phyloP scores from a whole-genome alignment of 2,329 filamentous ascomycete species.

The Herpotrichia juniperi region DNA sequence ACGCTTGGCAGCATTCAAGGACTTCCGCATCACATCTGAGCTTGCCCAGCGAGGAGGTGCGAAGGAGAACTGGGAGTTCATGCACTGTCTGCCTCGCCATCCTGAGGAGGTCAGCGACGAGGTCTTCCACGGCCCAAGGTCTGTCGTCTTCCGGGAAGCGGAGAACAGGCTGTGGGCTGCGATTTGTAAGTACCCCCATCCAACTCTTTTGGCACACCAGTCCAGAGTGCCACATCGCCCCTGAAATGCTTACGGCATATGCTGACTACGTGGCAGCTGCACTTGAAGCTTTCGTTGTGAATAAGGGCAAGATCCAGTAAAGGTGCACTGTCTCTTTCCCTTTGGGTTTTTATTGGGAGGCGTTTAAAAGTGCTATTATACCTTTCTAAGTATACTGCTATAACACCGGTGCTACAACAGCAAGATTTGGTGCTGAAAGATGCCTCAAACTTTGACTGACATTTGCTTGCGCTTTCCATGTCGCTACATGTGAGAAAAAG shows the following conservation, averaged over 20 bases:
- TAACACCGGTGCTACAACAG: background rate
- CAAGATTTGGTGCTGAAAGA: too few species aligned
- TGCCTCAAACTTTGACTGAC: too few species aligned
- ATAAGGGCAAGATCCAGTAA: constrained; percentile 77
- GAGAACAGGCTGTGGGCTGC: constrained; percentile 95
- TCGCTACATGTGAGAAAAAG: too few species aligned
- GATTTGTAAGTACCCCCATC: constrained; percentile 64
- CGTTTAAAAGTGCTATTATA: background rate
- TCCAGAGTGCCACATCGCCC: background rate
- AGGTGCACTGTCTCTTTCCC: background rate
- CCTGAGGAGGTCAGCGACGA: constrained; percentile 92
- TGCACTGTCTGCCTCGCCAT: constrained; percentile 96
- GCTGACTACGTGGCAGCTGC: constrained; percentile 59
- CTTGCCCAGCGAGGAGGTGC: constrained; percentile 84
- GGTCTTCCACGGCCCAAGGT: constrained; percentile 87
- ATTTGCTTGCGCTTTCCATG: too few species aligned
- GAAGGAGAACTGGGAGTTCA: constrained; percentile 91
- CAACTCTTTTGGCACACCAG: background rate
- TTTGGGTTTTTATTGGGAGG: background rate
- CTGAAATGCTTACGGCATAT: constrained; percentile 1
- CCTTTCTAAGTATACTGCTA: too few species aligned
- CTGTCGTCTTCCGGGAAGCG: constrained; percentile 89
- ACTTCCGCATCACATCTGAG: constrained; percentile 90
- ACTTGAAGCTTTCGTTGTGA: constrained; percentile 90
- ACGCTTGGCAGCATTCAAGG: constrained; percentile 79